A percentile compares a stretch with the other conserved stretches of the same genome.
Evolutionary conservation across 139 green algal species (phyloP).

Genomic region (Haematococcus lacustris): DNA sequence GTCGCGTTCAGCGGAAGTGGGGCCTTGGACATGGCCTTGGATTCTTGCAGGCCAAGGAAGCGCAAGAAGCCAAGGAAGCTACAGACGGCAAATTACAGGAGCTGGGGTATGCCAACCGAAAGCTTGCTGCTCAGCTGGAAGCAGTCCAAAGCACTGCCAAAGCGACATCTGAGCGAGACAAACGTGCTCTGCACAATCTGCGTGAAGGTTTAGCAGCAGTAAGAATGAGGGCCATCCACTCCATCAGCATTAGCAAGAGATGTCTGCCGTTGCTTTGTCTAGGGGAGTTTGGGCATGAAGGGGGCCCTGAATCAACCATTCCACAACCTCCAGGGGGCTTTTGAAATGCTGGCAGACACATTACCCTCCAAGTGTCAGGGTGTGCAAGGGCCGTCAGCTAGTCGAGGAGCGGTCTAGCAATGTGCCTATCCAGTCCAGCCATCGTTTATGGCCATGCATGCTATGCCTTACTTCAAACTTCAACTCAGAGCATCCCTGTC

Average conservation of each 20-base stretch:
- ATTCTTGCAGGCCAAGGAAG: conserved; percentile 20
- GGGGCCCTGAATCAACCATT: neutral
- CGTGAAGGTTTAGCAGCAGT: conserved; percentile 23
- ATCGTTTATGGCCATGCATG: neutral
- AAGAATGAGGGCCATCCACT: neutral
- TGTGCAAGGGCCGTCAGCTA: too few relatives aligned
- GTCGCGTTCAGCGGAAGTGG: neutral
- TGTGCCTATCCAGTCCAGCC: too few relatives aligned
- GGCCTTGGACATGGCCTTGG: neutral
- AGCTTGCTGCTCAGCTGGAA: conserved; percentile 44
- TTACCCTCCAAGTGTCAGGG: too few relatives aligned
- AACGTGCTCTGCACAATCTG: conserved; percentile 17
- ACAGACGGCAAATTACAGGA: conserved; percentile 11
- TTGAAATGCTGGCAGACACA: neutral
- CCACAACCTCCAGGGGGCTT: neutral
- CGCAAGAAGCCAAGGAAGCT: conserved; percentile 11
- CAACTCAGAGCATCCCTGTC: neutral
- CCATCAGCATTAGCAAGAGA: neutral
- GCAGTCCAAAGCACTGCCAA: conserved; percentile 22
- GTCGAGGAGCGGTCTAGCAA: too few relatives aligned
- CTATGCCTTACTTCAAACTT: neutral
- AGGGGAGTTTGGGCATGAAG: neutral
- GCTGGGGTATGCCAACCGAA: conserved; percentile 51
- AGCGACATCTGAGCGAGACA: conserved; percentile 10
- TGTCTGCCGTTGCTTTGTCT: neutral